These are phyloP conservation scores for Lactarius deliciosus DNA, from an alignment of 768 basidiomycete genomes.

Conservation along the genomic window DNA sequence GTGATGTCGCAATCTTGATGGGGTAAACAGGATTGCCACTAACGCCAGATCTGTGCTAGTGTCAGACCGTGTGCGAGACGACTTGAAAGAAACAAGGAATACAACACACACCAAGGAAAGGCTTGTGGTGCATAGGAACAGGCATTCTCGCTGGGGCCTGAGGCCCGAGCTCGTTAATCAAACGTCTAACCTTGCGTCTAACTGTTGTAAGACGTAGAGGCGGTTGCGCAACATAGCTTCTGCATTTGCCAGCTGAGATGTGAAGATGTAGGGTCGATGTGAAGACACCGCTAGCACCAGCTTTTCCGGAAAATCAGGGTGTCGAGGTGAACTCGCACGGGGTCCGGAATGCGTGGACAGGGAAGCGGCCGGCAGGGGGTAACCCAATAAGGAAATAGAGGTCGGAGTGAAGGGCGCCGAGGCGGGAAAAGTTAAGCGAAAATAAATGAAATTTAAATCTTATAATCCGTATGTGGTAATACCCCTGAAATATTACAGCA, in stretches of 20 bases:
- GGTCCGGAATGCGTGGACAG: neutral
- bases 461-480: constrained; percentile 14
- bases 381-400: neutral
- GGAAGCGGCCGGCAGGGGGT: constrained; percentile 15
- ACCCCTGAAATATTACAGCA: constrained; percentile 12
- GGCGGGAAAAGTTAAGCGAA: constrained; percentile 2
- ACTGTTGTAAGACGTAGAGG: neutral
- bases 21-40: neutral
- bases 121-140: constrained; percentile 16
- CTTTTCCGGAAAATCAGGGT: too few species aligned
- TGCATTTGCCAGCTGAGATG: neutral
- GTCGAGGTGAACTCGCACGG: neutral
- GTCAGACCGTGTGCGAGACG: constrained; percentile 55
- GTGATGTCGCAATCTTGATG: constrained; percentile 15
- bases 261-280: neutral
- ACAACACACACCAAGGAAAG: constrained; percentile 26
- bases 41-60: constrained; percentile 72
- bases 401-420: constrained; percentile 17
- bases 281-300: neutral
- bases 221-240: neutral
- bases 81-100: constrained; percentile 18
- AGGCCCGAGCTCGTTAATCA: constrained; percentile 3
- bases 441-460: constrained; percentile 2
- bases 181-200: constrained; percentile 8
- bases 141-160: neutral